Evolutionary conservation across 108 stramenopile genomes (phyloP).

Genomic region (Mediolabrus comicus): DNA sequence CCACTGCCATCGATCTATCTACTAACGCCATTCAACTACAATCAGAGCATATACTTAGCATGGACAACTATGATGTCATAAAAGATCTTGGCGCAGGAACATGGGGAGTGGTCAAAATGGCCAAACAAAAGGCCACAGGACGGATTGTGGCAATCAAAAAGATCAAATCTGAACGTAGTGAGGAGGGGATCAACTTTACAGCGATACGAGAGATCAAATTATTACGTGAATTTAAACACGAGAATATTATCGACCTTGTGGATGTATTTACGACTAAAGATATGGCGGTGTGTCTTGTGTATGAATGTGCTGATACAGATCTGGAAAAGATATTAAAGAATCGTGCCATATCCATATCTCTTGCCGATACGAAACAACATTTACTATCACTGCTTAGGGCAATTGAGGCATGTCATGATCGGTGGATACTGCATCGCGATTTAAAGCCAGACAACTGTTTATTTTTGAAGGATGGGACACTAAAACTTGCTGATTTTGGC

Average conservation of each 20-base stretch:
- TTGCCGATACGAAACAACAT: constrained; percentile 88
- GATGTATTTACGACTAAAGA: constrained; percentile 88
- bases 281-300: constrained; percentile 84
- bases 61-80: constrained; percentile 86
- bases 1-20: too few species aligned
- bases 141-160: constrained; percentile 90
- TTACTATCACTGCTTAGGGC: constrained; percentile 67
- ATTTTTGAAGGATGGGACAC: constrained; percentile 81
- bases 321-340: constrained; percentile 87
- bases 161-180: constrained; percentile 84
- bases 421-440: constrained; percentile 90
- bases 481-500: constrained; percentile 93
- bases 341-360: constrained; percentile 70
- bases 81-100: constrained; percentile 88
- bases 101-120: constrained; percentile 92
- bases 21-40: too few species aligned
- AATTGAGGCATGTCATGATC: constrained; percentile 82
- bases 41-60: constrained; percentile 7
- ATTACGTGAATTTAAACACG: constrained; percentile 90
- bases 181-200: constrained; percentile 94
- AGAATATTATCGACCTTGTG: constrained; percentile 89
- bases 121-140: constrained; percentile 84
- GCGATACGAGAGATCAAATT: constrained; percentile 95
- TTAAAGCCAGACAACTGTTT: constrained; percentile 85
- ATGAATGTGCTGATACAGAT: constrained; percentile 90